Evolutionary conservation across 169 alveolate species (phyloP), one percentile per base, ranked within the genome.

Genomic region (Eimeria falciformis): DNA sequence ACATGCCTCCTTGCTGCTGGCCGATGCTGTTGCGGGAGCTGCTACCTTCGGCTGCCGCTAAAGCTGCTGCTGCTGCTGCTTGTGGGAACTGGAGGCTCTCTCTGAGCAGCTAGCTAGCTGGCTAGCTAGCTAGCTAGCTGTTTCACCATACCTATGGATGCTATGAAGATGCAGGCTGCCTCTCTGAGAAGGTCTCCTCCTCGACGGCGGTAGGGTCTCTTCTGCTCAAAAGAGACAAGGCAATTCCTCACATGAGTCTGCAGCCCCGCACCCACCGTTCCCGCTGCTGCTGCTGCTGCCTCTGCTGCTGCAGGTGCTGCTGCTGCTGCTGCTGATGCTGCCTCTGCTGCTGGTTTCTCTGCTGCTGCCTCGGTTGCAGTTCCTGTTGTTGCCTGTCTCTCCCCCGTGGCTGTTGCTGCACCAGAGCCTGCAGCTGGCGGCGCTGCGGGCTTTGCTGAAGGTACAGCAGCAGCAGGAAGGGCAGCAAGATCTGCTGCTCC

Each of bases 261-360:
- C 40, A 71, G 56, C 29, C 18, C 33, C 5, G 58, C 25, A 14
- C 23, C 83, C 29, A 71, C 83, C 23, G 6, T 45, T 23, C 69
- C 87, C 47, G 87, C 87, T 45, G 87, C 87, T 46, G 87, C 68
- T 45, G 65, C 69, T 77, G 87, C 87, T 45, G 50, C 45, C 27
- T 6, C 69, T 78, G 87, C 87, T 46, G 87, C 69, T 43, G 43
- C 45, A 6, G 66, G 23, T 0, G 0, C 43, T 75, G 81, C 66
- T 45, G 65, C 17, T 75, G 66, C 66, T 75, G 65, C 65, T 25
- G 0, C 69, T 46, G 71, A 9, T 46, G 87, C 87, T 23, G 50
- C 50, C 29, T 43, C 50, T 12, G 25, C 50, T 37, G 45, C 45
- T 27, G 81, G 18, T 69, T 11, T 14, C n/a, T 18, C 40, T n/a